Evolutionary conservation across 1,284 basidiomycete species (phyloP), one percentile per base, ranked within the genome.

Genomic region (Rhizopogon parksii): DNA sequence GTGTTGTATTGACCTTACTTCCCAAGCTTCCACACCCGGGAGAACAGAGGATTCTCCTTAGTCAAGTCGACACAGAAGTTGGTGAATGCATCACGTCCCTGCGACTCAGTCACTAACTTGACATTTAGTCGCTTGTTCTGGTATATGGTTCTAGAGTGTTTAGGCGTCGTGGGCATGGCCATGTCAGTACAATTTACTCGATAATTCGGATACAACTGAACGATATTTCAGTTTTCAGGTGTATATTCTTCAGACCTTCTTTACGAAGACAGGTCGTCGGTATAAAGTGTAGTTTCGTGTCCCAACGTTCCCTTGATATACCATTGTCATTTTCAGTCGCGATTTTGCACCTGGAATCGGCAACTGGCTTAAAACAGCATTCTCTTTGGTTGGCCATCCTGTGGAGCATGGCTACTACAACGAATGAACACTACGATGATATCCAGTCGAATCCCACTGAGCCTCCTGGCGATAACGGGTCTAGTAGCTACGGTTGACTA

Each of bases 181-280:
- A 69, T 82, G 88, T 90, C 71, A 55, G 85, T 76, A 30, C 40
- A 38, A 36, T 47, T 46, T 36, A 53, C 14, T 50, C 21, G 32
- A 30, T 53, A 37, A 21, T 32, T 15, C 46, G 36, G 14, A 9
- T 2, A 15, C 15, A 24, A 2, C 7, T 35, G 8, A 37, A 56
- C 27, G 38, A 39, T 36, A 4, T 8, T 49, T n/a, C 62, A 94
- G 91, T 11, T 69, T 87, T 52, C 92, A 95, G 70, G 88, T 94
- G 21, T 95, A 92, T 67, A 76, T 94, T 45, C 78, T 95, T 35
- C 91, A 94, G 69, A 94, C 90, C 19, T 95, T 94, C 83, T 95
- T 95, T 72, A 92, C 88, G 34, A 83, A 86, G 65, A 91, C 89
- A 5, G 89, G 88, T 36, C 79, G 88, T 66, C 76, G 81, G 60